A percentile compares a stretch with the other conserved stretches of the same genome.
Conservation (phyloP, 2,329 filamentous ascomycete species). For the Cladosporium oxysporum region DNA sequence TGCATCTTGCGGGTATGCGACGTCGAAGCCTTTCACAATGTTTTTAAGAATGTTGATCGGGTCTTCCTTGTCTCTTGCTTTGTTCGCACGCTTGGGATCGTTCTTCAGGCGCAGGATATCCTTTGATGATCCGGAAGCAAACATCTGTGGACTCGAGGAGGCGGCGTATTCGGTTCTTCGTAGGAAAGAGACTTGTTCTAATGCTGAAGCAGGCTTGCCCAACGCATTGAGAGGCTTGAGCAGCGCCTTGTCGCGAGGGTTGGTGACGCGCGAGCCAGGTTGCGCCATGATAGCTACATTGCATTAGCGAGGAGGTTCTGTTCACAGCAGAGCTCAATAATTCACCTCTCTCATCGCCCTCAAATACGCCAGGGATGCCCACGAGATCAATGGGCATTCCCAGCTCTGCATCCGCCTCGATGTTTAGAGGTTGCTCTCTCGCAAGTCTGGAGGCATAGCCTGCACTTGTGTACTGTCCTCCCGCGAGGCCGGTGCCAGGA, state of each 20-base stretch:
- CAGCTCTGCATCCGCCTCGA: constrained; percentile 95
- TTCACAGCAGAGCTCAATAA: constrained; percentile 2
- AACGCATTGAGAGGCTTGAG: constrained; percentile 81
- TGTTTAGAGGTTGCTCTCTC: constrained; percentile 89
- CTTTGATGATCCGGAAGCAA: constrained; percentile 57
- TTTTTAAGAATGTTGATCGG: constrained; percentile 62
- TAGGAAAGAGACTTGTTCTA: constrained; percentile 85
- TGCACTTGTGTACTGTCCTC: constrained; percentile 85
- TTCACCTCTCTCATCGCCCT: constrained; percentile 90
- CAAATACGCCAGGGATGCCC: constrained; percentile 90
- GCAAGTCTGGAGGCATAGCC: constrained; percentile 87
- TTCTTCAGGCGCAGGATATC: constrained; percentile 47
- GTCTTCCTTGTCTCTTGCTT: constrained; percentile 53
- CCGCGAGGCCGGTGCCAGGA: constrained; percentile 84
- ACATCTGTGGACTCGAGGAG: constrained; percentile 46
- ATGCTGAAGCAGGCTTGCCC: constrained; percentile 76
- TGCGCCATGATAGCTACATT: constrained; percentile 60
- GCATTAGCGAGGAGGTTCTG: constrained; percentile 21
- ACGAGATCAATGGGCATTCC: constrained; percentile 97
- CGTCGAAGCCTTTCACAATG: constrained; percentile 64
- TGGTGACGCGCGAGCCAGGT: constrained; percentile 67
- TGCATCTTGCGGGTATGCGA: constrained; percentile 64
- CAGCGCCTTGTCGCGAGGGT: constrained; percentile 81
- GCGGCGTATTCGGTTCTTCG: constrained; percentile 96
- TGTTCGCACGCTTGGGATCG: constrained; percentile 39